phyloP scores from a whole-genome alignment of 805 yeast species.

The Saturnispora besseyi region DNA sequence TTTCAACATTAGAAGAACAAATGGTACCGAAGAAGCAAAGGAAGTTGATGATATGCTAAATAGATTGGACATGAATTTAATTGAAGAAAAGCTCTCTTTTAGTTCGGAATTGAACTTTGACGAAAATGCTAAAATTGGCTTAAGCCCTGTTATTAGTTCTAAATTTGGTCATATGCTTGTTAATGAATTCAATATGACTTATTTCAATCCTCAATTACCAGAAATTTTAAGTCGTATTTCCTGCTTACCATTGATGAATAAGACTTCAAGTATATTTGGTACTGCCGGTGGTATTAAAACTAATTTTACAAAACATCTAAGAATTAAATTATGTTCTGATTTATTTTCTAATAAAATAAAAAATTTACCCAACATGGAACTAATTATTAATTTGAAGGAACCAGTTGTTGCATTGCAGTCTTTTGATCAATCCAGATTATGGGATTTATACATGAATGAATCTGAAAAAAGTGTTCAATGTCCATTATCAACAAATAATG shows the following conservation, averaged over 20 bases:
- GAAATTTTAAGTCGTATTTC: conserved; percentile 19
- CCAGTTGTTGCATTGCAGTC: conserved; percentile 15
- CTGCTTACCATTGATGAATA: conserved; percentile 19
- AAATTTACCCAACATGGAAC: conserved; percentile 25
- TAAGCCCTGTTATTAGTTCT: conserved; percentile 21
- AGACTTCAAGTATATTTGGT: conserved; percentile 21
- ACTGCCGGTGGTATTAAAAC: conserved; percentile 25
- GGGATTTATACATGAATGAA: conserved; percentile 22
- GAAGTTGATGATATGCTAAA: background rate
- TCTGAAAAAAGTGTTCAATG: conserved; percentile 21
- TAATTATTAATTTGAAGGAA: conserved; percentile 24
- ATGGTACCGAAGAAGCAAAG: background rate
- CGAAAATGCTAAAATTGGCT: conserved; percentile 12
- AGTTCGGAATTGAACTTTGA: conserved; percentile 2
- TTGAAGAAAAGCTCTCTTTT: conserved; percentile 1
- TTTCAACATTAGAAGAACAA: background rate
- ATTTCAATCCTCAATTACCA: conserved; percentile 23
- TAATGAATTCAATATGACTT: conserved; percentile 9
- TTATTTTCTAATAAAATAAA: conserved; percentile 18
- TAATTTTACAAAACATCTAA: conserved; percentile 22
- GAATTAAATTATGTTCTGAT: conserved; percentile 27
- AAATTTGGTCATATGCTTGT: conserved; percentile 24
- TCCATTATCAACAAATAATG: conserved; percentile 17
- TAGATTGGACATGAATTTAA: background rate
- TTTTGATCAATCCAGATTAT: conserved; percentile 11